Percentiles rank a stretch among this genome's conserved stretches.
Evolutionary conservation across 75 land plant species (phyloP).

Genomic region (Isoetes taiwanensis): DNA sequence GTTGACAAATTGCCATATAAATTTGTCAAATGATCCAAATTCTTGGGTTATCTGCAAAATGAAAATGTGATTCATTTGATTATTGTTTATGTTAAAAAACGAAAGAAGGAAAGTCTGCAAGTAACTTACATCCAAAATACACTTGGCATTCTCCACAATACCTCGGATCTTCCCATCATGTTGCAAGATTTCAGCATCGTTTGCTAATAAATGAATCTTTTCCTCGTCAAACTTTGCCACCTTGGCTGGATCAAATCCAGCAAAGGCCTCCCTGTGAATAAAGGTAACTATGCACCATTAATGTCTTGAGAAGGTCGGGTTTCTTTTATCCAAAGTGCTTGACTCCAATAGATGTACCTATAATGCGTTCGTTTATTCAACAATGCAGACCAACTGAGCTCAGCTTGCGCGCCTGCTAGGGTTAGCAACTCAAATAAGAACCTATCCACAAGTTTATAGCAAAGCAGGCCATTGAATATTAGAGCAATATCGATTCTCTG

Average conservation of each 20-base stretch:
- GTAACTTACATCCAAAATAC: slow-evolving; percentile 54
- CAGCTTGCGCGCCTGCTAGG: slow-evolving; percentile 52
- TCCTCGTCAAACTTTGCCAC: slow-evolving; percentile 77
- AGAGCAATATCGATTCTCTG: no score
- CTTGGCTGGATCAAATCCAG: slow-evolving; percentile 49
- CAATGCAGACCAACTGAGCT: slow-evolving; percentile 62
- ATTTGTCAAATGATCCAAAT: slow-evolving; percentile 70
- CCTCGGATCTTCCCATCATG: slow-evolving; percentile 58
- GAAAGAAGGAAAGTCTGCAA: no score
- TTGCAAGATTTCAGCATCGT: slow-evolving; percentile 39
- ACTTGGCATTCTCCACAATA: slow-evolving; percentile 76
- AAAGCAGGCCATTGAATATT: no score
- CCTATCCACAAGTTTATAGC: no score
- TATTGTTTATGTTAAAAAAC: no score
- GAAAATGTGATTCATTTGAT: no score
- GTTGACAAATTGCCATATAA: slow-evolving; percentile 65
- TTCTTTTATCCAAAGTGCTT: no score
- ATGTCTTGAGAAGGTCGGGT: no score
- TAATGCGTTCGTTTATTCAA: slow-evolving; percentile 38
- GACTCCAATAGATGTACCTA: slow-evolving; percentile 54
- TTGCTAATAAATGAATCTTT: slow-evolving; percentile 38
- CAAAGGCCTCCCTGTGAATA: slow-evolving; percentile 44
- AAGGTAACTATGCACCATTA: neutral
- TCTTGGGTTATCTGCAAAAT: slow-evolving; percentile 50
- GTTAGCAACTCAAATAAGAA: slow-evolving; percentile 57